phyloP scores from a whole-genome alignment of 768 basidiomycete genomes.

The Mycena amicta region DNA sequence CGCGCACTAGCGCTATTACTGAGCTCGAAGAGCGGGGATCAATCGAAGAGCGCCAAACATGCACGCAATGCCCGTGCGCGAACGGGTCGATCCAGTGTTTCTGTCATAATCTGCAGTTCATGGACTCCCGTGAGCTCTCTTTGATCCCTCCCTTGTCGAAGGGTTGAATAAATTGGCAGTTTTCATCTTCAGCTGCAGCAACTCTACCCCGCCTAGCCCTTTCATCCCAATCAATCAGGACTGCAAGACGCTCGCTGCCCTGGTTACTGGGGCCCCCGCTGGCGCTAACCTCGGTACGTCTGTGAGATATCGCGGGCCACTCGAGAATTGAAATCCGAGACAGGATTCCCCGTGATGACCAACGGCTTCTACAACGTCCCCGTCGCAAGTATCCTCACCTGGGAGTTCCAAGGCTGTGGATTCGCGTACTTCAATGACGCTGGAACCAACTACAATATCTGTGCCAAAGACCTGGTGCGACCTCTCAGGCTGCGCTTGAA shows the following conservation, averaged over 20 bases:
- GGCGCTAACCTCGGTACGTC: background rate
- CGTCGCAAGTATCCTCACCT: background rate
- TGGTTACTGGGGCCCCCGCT: background rate
- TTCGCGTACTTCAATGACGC: slow-evolving; percentile 10
- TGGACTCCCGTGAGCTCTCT: background rate
- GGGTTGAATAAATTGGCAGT: background rate
- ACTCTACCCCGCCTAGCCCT: background rate
- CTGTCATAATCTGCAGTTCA: background rate
- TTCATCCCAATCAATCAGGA: background rate
- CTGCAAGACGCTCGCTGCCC: background rate
- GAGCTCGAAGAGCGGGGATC: background rate
- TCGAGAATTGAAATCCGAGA: background rate
- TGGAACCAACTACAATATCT: background rate
- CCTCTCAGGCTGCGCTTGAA: background rate
- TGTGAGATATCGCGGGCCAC: no score
- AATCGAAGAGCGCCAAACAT: background rate
- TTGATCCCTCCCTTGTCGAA: no score
- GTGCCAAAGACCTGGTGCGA: background rate
- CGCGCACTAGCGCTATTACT: background rate
- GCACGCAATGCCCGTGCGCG: background rate
- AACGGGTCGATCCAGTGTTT: background rate
- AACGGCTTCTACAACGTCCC: slow-evolving; percentile 1
- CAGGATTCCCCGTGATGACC: background rate
- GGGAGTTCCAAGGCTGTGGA: slow-evolving; percentile 8
- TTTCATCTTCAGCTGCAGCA: background rate